Percentiles rank a stretch among this genome's conserved stretches.
These are phyloP conservation scores for Nakazawaea laoshanensis DNA, from an alignment of 805 yeast species.

Conservation along the genomic window DNA sequence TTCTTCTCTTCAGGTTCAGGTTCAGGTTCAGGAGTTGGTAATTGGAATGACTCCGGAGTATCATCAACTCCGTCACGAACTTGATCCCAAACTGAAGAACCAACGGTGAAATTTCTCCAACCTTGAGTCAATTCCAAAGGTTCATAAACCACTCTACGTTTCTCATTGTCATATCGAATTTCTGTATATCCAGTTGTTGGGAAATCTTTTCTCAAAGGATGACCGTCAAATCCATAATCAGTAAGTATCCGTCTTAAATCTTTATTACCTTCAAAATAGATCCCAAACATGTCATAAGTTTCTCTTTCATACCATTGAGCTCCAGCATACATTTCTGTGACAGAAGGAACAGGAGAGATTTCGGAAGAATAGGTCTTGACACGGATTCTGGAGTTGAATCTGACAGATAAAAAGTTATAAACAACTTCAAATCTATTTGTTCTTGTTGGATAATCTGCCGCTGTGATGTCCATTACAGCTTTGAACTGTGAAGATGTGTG, in stretches of 20 bases:
- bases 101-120: slow-evolving; percentile 83
- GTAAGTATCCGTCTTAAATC: slow-evolving; percentile 86
- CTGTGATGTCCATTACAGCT: slow-evolving; percentile 72
- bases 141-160: slow-evolving; percentile 82
- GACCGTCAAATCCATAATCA: slow-evolving; percentile 89
- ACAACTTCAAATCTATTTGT: slow-evolving; percentile 82
- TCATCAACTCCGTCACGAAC: slow-evolving; percentile 81
- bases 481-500: slow-evolving; percentile 80
- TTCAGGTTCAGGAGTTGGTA: slow-evolving; percentile 79
- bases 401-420: slow-evolving; percentile 70
- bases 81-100: slow-evolving; percentile 86
- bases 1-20: slow-evolving; percentile 39
- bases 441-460: slow-evolving; percentile 80
- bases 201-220: slow-evolving; percentile 86
- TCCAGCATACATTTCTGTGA: slow-evolving; percentile 66
- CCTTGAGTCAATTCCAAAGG: slow-evolving; percentile 90
- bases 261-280: slow-evolving; percentile 84
- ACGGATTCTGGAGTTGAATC: slow-evolving; percentile 81
- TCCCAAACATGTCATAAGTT: slow-evolving; percentile 80
- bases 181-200: slow-evolving; percentile 90
- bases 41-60: slow-evolving; percentile 73
- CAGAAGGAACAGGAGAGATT: slow-evolving; percentile 71
- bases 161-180: slow-evolving; percentile 84
- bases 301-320: slow-evolving; percentile 91
- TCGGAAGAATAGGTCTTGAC: slow-evolving; percentile 86